Percentiles rank a stretch among this genome's conserved stretches.
These are phyloP conservation scores for Pleurostoma richardsiae DNA, from an alignment of 2,329 filamentous ascomycete genomes.

Conservation along the genomic window DNA sequence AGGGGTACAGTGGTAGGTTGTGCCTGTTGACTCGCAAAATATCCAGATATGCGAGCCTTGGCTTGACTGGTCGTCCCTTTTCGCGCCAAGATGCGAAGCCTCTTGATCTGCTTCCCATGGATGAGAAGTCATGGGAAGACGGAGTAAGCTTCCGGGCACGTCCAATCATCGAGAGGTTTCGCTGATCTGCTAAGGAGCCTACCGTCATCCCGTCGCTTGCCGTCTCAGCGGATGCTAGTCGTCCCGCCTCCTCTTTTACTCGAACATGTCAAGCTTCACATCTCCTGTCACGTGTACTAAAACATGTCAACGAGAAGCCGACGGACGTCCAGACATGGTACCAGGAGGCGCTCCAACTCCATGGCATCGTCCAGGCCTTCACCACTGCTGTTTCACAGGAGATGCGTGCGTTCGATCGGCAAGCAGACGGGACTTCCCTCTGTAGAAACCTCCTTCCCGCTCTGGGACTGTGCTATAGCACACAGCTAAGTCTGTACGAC, in stretches of 20 bases:
- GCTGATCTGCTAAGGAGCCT: constrained; percentile 4
- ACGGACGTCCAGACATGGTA: constrained; percentile 5
- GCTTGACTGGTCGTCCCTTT: constrained; percentile 6
- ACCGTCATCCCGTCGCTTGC: constrained; percentile 7
- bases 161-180: neutral
- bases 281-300: constrained; percentile 9
- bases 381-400: constrained; percentile 4
- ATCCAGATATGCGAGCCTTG: constrained; percentile 6
- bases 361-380: constrained; percentile 4
- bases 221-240: constrained; percentile 3
- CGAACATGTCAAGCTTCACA: constrained; percentile 10
- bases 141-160: constrained; percentile 3
- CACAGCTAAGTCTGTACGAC: constrained; percentile 9
- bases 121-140: constrained; percentile 6
- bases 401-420: neutral
- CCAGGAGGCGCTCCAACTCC: constrained; percentile 6
- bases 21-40: neutral
- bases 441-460: constrained; percentile 2
- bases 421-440: neutral
- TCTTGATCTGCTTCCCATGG: constrained; percentile 9
- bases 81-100: constrained; percentile 6
- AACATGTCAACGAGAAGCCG: constrained; percentile 5
- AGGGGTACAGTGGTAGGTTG: neutral
- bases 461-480: constrained; percentile 5
- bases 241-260: constrained; percentile 7